These are phyloP conservation scores for Saccharomycopsis selenospora DNA, from an alignment of 805 yeast species.

Conservation along the genomic window DNA sequence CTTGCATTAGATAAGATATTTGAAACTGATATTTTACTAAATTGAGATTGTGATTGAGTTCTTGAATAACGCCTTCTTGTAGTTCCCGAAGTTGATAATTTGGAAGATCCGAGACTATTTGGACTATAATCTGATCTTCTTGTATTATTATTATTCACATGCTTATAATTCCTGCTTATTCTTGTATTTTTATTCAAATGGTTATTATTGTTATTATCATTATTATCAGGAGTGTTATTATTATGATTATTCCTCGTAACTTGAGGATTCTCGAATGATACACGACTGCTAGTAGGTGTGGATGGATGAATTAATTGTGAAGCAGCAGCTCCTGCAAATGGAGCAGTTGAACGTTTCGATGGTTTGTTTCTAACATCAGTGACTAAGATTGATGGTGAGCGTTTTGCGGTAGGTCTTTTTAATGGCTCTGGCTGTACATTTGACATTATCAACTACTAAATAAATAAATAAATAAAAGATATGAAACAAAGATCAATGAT, in stretches of 20 bases:
- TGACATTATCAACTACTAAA: too few species aligned
- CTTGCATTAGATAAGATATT: slow-evolving; percentile 69
- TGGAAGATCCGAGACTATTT: too few species aligned
- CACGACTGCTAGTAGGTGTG: too few species aligned
- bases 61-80: slow-evolving; percentile 5
- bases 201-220: slow-evolving; percentile 7
- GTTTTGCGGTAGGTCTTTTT: slow-evolving; percentile 56
- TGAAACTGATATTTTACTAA: slow-evolving; percentile 76
- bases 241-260: too few species aligned
- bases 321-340: slow-evolving; percentile 63
- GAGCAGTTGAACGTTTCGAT: slow-evolving; percentile 50
- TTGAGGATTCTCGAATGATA: slow-evolving; percentile 23
- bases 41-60: slow-evolving; percentile 30
- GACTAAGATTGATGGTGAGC: slow-evolving; percentile 90
- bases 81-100: slow-evolving; percentile 27
- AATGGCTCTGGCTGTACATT: background rate
- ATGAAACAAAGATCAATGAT: too few species aligned
- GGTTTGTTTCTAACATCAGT: slow-evolving; percentile 69
- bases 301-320: too few species aligned
- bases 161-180: slow-evolving; percentile 20
- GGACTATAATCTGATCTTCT: too few species aligned
- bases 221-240: slow-evolving; percentile 8
- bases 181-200: slow-evolving; percentile 25
- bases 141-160: too few species aligned
- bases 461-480: too few species aligned